Base-by-base conservation (phyloP, 2,329 filamentous ascomycete species). In the Zelopaecilomyces penicillatus region DNA sequence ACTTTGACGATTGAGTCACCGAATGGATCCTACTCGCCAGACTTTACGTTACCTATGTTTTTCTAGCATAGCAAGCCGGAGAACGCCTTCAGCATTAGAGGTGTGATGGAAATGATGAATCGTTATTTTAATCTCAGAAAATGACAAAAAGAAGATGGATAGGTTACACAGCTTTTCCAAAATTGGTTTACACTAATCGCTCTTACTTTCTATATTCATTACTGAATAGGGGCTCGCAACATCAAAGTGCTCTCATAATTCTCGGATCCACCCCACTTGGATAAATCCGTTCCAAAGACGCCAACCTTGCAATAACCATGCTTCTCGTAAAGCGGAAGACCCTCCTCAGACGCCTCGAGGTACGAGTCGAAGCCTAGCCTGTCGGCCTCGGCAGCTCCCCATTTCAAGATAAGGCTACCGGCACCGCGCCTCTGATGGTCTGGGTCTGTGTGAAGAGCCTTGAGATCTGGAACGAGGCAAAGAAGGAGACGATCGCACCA, bases 141-240 rank as follows among this genome's bases (percentile, higher is more conserved):
- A 19, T 19, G 19, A 19, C 19, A 19, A 19, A 19, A 19, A 19
- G 19, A 19, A 19, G 19, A 19, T 51, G 88, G 95, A 55, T 88
- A 95, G 32, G 32, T 34, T 34, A 9, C 9, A 34, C 9, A 19
- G 19, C 19, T 19, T 19, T 19, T 19, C 19, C 19, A 19, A 19
- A 19, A 19, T 19, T 19, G 19, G 19, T 19, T 19, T 19, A 19
- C 2, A 19, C 19, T 19, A 19, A 19, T 19, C 19, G 34, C n/a
- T 3, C 34, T 26, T n/a, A n/a, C 12, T n/a, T 37, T 12, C 34
- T 37, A 37, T 26, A 36, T 30, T 9, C 27, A 8, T 29, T 34
- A 2, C 19, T 19, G 19, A 30, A 30, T 12, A 12, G 39, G 36
- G 6, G 38, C 40, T 29, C 59, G 53, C 41, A 60, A 19, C 60